Conservation (phyloP, 192 early-diverging fungal species). For the Podila minutissima region DNA sequence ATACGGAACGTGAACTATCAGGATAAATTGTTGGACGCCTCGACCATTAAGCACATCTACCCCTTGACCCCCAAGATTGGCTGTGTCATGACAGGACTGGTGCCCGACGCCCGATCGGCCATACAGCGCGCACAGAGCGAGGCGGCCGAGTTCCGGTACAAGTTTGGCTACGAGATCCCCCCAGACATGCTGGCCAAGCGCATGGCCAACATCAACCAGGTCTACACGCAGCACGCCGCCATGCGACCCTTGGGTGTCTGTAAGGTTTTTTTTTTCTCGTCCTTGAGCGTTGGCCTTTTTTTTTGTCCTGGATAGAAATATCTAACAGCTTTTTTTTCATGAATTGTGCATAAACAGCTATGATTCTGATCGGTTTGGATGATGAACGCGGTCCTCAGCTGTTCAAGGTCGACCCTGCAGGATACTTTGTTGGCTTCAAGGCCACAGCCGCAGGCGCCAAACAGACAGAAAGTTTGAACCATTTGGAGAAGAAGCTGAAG, state of each 20-base stretch:
- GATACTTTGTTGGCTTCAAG: conserved; percentile 97
- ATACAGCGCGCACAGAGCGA: conserved; percentile 93
- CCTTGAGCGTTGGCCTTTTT: neutral
- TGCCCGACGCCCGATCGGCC: conserved; percentile 95
- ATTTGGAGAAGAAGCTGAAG: conserved; percentile 98
- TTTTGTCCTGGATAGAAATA: too few species aligned
- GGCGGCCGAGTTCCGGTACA: conserved; percentile 98
- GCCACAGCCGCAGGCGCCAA: conserved; percentile 97
- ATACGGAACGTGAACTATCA: conserved; percentile 23
- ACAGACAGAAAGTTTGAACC: conserved; percentile 94
- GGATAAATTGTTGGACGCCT: conserved; percentile 97
- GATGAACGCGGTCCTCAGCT: conserved; percentile 96
- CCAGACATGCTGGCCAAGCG: conserved; percentile 97
- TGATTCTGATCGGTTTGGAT: conserved; percentile 97
- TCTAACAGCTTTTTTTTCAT: too few species aligned
- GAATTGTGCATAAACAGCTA: conserved; percentile 57
- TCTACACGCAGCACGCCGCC: conserved; percentile 98
- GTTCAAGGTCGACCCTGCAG: conserved; percentile 98
- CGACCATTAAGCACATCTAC: conserved; percentile 94
- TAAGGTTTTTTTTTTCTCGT: conserved; percentile 60
- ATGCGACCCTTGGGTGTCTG: conserved; percentile 97
- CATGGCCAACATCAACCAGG: conserved; percentile 98
- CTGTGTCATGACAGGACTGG: conserved; percentile 98
- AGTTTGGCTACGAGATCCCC: conserved; percentile 98
- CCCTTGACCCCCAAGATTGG: conserved; percentile 92